Conservation (phyloP, 2,329 filamentous ascomycete genomes). For the Amphichorda felina region DNA sequence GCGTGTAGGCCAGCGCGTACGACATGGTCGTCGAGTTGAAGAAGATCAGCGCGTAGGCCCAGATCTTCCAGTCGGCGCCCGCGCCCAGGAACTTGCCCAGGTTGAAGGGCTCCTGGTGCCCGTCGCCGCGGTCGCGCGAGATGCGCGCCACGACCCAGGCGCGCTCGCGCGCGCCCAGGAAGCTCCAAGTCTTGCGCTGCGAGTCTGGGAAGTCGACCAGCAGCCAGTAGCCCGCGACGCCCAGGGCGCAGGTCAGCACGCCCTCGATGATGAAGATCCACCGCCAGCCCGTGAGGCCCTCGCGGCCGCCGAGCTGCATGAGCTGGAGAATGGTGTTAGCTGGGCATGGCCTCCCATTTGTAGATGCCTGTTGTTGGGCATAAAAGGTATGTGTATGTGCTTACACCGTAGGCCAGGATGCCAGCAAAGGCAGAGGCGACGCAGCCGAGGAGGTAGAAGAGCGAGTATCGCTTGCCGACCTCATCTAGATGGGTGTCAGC, state of each 20-base stretch:
- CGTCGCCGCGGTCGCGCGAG: constrained; percentile 44
- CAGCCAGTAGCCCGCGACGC: constrained; percentile 37
- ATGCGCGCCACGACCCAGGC: constrained; percentile 42
- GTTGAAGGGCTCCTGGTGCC: constrained; percentile 39
- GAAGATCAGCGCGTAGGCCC: constrained; percentile 49
- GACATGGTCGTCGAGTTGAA: constrained; percentile 58
- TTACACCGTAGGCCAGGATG: constrained; percentile 57
- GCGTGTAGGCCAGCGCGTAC: constrained; percentile 69
- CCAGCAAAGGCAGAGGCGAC: constrained; percentile 55
- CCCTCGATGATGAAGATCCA: constrained; percentile 55
- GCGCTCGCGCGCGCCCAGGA: constrained; percentile 38
- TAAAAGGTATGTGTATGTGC: no score
- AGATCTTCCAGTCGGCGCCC: constrained; percentile 43
- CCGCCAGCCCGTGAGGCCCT: constrained; percentile 45
- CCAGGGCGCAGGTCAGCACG: constrained; percentile 40
- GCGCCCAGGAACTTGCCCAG: constrained; percentile 31
- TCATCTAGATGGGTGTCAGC: constrained; percentile 32
- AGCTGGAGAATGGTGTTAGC: constrained; percentile 20
- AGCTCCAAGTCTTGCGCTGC: constrained; percentile 34
- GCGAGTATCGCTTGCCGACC: constrained; percentile 55
- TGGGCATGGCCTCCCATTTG: background rate
- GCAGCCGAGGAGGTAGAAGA: constrained; percentile 59
- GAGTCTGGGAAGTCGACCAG: constrained; percentile 55
- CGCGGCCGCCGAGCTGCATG: constrained; percentile 50
- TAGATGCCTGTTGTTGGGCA: background rate